Conservation (phyloP, 768 basidiomycete genomes). For the Phlebiopsis gigantea region DNA sequence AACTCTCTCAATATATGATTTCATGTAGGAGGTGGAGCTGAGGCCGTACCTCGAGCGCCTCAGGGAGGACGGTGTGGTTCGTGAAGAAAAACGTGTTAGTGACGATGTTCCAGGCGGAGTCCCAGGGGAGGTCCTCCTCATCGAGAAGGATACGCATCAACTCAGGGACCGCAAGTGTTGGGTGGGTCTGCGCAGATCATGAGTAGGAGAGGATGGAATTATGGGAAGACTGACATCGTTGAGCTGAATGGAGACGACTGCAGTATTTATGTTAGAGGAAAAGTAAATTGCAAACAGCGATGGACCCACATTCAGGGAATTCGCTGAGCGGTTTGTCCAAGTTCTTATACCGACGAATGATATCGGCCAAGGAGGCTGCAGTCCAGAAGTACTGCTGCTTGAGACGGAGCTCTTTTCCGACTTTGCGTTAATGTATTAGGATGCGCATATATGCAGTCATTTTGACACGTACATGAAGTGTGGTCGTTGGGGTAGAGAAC, state of each 20-base stretch:
- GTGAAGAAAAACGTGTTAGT: conserved; percentile 94
- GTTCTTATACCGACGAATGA: conserved; percentile 90
- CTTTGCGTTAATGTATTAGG: conserved; percentile 28
- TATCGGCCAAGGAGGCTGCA: conserved; percentile 82
- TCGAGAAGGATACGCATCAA: conserved; percentile 89
- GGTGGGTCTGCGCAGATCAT: conserved; percentile 64
- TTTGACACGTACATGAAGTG: conserved; percentile 36
- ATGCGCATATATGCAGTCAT: not conserved
- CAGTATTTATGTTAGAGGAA: conserved; percentile 4
- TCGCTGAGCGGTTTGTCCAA: conserved; percentile 72
- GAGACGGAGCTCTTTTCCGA: conserved; percentile 82
- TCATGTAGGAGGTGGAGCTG: not conserved
- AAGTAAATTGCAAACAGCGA: not conserved
- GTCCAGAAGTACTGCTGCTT: conserved; percentile 99
- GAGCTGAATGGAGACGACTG: conserved; percentile 90
- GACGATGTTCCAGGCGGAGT: conserved; percentile 81
- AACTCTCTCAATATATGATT: not conserved
- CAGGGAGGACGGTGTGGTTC: conserved; percentile 90
- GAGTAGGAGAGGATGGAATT: not conserved
- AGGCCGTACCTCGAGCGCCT: conserved; percentile 53
- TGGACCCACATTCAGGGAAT: conserved; percentile 71
- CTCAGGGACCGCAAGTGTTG: conserved; percentile 92
- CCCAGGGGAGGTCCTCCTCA: conserved; percentile 86
- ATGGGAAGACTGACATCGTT: conserved; percentile 62
- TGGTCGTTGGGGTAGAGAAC: conserved; percentile 97